Conservation (phyloP, 83 land plant species). For the Picea mariana region DNA sequence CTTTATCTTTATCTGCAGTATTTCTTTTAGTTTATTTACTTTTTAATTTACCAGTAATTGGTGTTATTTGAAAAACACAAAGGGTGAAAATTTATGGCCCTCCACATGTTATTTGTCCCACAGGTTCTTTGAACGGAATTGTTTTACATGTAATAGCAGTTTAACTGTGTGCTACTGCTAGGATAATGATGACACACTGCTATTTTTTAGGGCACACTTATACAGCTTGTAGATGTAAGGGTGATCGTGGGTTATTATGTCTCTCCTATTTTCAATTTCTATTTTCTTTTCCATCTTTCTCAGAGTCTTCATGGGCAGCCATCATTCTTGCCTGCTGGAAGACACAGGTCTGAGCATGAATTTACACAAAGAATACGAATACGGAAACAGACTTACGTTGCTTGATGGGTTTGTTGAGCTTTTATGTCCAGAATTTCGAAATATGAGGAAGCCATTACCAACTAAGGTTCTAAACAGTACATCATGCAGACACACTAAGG, state of each 20-base stretch:
- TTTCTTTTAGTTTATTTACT: background rate
- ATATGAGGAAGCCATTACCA: too few relatives aligned
- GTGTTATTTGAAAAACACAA: background rate
- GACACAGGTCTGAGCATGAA: too few relatives aligned
- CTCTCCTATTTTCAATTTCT: background rate
- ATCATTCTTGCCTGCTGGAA: too few relatives aligned
- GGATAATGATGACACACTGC: background rate
- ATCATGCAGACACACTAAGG: too few relatives aligned
- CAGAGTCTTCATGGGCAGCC: too few relatives aligned
- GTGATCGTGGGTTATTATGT: background rate
- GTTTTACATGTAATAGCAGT: background rate
- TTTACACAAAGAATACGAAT: too few relatives aligned
- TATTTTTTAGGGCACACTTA: background rate
- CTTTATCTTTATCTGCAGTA: background rate
- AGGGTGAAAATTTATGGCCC: background rate
- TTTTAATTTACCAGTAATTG: background rate
- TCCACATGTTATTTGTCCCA: too few relatives aligned
- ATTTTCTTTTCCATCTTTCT: too few relatives aligned
- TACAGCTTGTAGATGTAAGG: background rate
- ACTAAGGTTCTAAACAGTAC: too few relatives aligned
- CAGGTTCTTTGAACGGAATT: background rate
- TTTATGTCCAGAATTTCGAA: too few relatives aligned
- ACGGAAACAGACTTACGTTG: too few relatives aligned
- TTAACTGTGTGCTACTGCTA: background rate
- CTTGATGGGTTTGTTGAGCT: too few relatives aligned